These are phyloP conservation scores for Scenedesmus sp. DNA, from an alignment of 163 green algal genomes.

Conservation along the genomic window DNA sequence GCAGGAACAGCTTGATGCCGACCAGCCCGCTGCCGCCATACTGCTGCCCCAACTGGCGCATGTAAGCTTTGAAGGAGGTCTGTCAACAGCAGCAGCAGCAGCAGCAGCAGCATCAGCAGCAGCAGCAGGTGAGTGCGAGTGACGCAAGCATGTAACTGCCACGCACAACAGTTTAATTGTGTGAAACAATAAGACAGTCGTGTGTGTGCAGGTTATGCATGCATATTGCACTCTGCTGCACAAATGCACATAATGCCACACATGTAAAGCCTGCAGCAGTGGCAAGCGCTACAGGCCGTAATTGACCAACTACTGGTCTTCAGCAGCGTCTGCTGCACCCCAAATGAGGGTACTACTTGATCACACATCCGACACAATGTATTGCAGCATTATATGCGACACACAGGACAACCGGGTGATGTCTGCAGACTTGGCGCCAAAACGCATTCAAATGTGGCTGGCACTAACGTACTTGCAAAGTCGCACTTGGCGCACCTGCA, in stretches of 20 bases:
- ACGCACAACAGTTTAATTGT: not conserved
- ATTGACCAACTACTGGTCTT: not conserved
- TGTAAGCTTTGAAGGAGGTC: slow-evolving; percentile 27
- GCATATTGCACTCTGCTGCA: not conserved
- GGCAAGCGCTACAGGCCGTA: not conserved
- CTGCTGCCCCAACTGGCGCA: slow-evolving; percentile 13
- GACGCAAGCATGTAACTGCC: no score
- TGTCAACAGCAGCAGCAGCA: not conserved
- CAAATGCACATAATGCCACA: not conserved
- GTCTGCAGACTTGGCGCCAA: not conserved
- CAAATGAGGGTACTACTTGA: not conserved
- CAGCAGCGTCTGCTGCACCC: not conserved
- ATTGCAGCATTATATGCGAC: not conserved
- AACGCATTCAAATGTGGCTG: not conserved
- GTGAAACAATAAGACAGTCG: not conserved
- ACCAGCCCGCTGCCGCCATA: not conserved
- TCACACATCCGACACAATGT: not conserved
- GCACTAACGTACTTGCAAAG: not conserved
- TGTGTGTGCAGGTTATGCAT: not conserved
- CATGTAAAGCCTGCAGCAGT: not conserved
- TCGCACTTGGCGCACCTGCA: not conserved
- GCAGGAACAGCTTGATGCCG: slow-evolving; percentile 25
- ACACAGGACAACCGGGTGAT: not conserved
- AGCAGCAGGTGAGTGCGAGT: not conserved
- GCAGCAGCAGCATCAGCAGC: not conserved